Evolutionary conservation across 2,329 filamentous ascomycete genomes (phyloP).

Genomic region (Pseudogymnoascus sp.): DNA sequence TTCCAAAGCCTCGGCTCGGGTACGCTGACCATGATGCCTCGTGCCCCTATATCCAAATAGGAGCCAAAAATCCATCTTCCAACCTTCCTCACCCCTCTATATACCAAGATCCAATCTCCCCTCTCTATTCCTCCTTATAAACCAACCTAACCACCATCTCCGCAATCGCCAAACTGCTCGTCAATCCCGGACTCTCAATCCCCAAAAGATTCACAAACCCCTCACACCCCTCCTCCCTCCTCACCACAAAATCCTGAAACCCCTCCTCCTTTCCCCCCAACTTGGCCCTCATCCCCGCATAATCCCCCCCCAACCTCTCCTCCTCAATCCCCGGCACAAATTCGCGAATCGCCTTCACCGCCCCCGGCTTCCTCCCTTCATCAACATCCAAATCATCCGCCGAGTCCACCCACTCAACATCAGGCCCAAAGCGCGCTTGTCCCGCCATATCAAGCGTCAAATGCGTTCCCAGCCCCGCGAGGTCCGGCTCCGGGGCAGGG

Average conservation of each 20-base stretch:
- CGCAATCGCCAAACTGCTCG: slow-evolving; percentile 75
- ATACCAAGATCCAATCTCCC: neutral
- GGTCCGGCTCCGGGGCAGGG: slow-evolving; percentile 73
- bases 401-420: slow-evolving; percentile 82
- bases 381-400: slow-evolving; percentile 64
- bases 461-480: slow-evolving; percentile 83
- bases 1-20: neutral
- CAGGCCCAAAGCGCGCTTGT: slow-evolving; percentile 82
- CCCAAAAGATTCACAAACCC: slow-evolving; percentile 87
- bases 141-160: slow-evolving; percentile 55
- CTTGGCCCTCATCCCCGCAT: slow-evolving; percentile 88
- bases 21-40: neutral
- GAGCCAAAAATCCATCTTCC: neutral
- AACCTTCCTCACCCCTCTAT: neutral
- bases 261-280: slow-evolving; percentile 49
- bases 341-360: slow-evolving; percentile 63
- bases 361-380: slow-evolving; percentile 50
- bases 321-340: slow-evolving; percentile 71
- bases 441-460: slow-evolving; percentile 83
- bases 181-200: slow-evolving; percentile 89
- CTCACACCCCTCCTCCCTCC: slow-evolving; percentile 63
- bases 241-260: slow-evolving; percentile 79
- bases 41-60: neutral
- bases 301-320: slow-evolving; percentile 64
- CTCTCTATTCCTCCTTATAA: slow-evolving; percentile 16